These are phyloP conservation scores for Radiomyces spectabilis DNA, from an alignment of 192 early-diverging fungal genomes.

Conservation along the genomic window DNA sequence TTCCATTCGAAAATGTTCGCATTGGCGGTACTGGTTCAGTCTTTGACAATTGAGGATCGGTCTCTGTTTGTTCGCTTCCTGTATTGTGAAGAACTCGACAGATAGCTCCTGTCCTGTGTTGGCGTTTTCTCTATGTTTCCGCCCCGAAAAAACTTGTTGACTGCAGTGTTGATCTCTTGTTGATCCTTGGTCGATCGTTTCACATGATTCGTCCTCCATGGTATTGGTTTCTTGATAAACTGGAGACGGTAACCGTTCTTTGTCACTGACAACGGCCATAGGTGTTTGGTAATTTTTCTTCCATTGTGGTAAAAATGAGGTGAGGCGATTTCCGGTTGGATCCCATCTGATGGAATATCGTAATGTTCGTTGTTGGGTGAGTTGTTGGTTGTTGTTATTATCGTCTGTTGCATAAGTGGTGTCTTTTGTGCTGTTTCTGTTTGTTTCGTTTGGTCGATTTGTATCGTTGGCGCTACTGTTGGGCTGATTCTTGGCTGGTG, in stretches of 20 bases:
- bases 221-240: slow-evolving; percentile 1
- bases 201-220: neutral
- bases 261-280: neutral
- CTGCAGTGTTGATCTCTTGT: neutral
- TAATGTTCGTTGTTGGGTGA: no score
- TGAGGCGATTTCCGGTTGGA: neutral
- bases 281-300: neutral
- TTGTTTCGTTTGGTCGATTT: neutral
- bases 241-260: slow-evolving; percentile 1
- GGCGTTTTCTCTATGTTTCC: neutral
- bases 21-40: slow-evolving; percentile 9
- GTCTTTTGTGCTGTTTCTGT: no score
- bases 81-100: slow-evolving; percentile 7
- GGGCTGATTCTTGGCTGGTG: neutral
- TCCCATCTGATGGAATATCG: neutral
- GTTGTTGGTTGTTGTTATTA: no score
- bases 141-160: neutral
- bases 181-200: neutral
- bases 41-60: slow-evolving; percentile 10
- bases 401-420: no score
- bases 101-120: neutral
- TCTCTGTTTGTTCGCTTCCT: slow-evolving; percentile 5
- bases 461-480: neutral
- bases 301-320: neutral
- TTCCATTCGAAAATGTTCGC: slow-evolving; percentile 23